A percentile compares a stretch with the other conserved stretches of the same genome.
Conservation (phyloP, 495 filamentous ascomycete genomes). For the Penicilliopsis zonata region DNA sequence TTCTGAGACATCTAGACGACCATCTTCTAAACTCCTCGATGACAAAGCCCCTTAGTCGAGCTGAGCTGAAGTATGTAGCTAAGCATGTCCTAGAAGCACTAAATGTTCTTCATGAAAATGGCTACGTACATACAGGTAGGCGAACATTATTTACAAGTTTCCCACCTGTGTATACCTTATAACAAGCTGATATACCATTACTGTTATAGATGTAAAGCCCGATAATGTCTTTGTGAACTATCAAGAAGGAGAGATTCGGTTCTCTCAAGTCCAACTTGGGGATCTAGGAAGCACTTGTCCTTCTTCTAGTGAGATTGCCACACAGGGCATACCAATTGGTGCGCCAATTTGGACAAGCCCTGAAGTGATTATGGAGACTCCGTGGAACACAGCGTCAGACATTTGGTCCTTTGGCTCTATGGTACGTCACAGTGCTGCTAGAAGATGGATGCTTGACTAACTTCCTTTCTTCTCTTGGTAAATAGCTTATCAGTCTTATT, state of each 20-base stretch:
- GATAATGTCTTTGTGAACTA: slow-evolving; percentile 33
- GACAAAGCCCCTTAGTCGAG: slow-evolving; percentile 17
- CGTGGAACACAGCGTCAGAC: slow-evolving; percentile 24
- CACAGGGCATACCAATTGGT: slow-evolving; percentile 23
- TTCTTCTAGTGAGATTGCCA: slow-evolving; percentile 19
- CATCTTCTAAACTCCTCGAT: slow-evolving; percentile 19
- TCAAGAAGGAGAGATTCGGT: slow-evolving; percentile 17
- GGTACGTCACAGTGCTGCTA: no score
- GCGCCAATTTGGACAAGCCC: slow-evolving; percentile 23
- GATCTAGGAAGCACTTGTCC: slow-evolving; percentile 24
- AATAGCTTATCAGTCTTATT: slow-evolving; percentile 28
- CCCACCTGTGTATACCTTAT: slow-evolving; percentile 1
- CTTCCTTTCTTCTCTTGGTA: no score
- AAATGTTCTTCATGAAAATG: slow-evolving; percentile 22
- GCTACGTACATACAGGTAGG: slow-evolving; percentile 27
- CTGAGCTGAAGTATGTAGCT: slow-evolving; percentile 30
- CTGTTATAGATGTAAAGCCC: slow-evolving; percentile 23
- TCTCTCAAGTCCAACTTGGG: slow-evolving; percentile 26
- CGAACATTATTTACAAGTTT: no score
- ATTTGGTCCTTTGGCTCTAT: no score
- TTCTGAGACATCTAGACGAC: slow-evolving; percentile 29
- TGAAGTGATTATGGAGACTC: slow-evolving; percentile 19
- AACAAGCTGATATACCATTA: neutral
- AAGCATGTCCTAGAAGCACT: slow-evolving; percentile 22
- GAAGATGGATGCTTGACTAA: no score